A percentile compares a stretch with the other conserved stretches of the same genome.
phyloP scores from a whole-genome alignment of 2,329 filamentous ascomycete species.

The Penicillium oxalicum region DNA sequence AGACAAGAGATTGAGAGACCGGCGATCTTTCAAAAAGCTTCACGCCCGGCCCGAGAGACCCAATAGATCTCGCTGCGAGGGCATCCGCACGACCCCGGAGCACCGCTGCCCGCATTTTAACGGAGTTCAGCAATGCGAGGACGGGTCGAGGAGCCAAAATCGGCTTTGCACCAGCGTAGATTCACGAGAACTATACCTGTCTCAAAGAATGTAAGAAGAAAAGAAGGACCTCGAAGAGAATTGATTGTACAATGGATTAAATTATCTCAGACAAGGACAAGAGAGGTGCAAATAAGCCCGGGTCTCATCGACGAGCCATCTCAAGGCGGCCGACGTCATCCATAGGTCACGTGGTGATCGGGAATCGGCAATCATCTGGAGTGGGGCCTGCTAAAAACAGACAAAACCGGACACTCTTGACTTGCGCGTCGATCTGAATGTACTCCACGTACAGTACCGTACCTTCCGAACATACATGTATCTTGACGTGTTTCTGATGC shows the following conservation, averaged over 20 bases:
- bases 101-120: conserved; percentile 29
- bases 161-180: conserved; percentile 6
- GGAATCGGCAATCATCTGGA: conserved; percentile 3
- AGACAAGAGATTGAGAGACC: conserved; percentile 9
- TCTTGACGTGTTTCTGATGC: too few relatives aligned
- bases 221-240: neutral
- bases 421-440: neutral
- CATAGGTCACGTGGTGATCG: conserved; percentile 10
- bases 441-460: neutral
- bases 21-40: conserved; percentile 11
- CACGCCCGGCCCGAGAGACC: conserved; percentile 17
- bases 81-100: conserved; percentile 26
- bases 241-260: conserved; percentile 3
- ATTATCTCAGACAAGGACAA: neutral
- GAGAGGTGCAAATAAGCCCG: neutral
- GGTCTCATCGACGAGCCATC: neutral
- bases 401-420: neutral
- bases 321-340: conserved; percentile 9
- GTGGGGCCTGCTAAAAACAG: neutral
- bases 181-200: conserved; percentile 7
- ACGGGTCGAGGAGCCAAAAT: conserved; percentile 6
- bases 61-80: conserved; percentile 24
- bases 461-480: too few relatives aligned
- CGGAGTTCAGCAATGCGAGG: conserved; percentile 6
- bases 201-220: conserved; percentile 3